Evolutionary conservation across 225 moss, liverwort and hornwort genomes (phyloP).

Genomic region (Polytrichum commune): DNA sequence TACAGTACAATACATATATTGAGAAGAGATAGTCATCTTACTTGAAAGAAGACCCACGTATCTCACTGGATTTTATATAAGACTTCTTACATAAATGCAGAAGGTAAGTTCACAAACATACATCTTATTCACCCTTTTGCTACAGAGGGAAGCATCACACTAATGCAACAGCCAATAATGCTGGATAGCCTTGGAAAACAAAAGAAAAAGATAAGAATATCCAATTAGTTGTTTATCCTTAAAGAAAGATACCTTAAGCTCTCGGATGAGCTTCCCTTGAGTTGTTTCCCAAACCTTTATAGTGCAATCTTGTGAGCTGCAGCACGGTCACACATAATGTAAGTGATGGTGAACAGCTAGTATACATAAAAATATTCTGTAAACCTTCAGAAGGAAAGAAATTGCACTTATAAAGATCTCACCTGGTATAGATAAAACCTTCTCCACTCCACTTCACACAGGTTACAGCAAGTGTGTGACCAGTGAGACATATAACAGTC

Average conservation of each 20-base stretch:
- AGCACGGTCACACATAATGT: constrained; percentile 3
- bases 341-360: constrained; percentile 1
- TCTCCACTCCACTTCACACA: constrained; percentile 99
- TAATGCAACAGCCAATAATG: too few species aligned
- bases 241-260: constrained; percentile 66
- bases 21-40: too few species aligned
- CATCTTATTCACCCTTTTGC: too few species aligned
- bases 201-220: too few species aligned
- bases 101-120: too few species aligned
- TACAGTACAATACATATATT: constrained; percentile 9
- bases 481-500: constrained; percentile 73
- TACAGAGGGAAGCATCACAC: too few species aligned
- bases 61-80: too few species aligned
- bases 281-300: constrained; percentile 96
- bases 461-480: constrained; percentile 91
- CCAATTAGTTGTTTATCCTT: background rate
- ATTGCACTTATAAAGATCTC: background rate
- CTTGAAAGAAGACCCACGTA: too few species aligned
- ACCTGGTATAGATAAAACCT: constrained; percentile 90
- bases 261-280: constrained; percentile 91
- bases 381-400: background rate
- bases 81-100: too few species aligned
- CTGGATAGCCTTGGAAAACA: too few species aligned
- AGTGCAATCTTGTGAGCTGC: constrained; percentile 97
- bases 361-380: background rate